phyloP scores from a whole-genome alignment of 345 rosid species.

The Eucalyptus paniculata region DNA sequence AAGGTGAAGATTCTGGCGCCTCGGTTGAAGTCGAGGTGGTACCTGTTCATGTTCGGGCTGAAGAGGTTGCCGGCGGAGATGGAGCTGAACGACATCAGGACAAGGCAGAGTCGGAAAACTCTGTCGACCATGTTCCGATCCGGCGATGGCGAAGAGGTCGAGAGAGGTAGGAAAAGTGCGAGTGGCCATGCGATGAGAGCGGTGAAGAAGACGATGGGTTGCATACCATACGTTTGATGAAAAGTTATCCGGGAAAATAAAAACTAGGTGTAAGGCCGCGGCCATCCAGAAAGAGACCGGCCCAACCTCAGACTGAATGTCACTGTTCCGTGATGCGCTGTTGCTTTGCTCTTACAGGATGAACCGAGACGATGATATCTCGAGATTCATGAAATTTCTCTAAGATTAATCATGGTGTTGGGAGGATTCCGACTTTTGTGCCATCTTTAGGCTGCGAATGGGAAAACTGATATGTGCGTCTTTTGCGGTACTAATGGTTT shows the following conservation, averaged over 20 bases:
- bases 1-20: background rate
- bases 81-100: conserved; percentile 34
- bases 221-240: background rate
- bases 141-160: background rate
- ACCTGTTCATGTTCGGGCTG: conserved; percentile 26
- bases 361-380: background rate
- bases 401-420: background rate
- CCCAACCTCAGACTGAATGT: background rate
- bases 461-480: background rate
- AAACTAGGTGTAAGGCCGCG: background rate
- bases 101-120: conserved; percentile 30
- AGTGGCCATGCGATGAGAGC: background rate
- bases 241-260: background rate
- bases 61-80: conserved; percentile 32
- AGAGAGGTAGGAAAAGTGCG: background rate
- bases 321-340: background rate
- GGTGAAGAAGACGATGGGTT: background rate
- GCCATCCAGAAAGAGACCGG: background rate
- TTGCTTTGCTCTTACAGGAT: background rate
- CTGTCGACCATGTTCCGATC: background rate
- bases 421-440: background rate
- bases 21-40: conserved; percentile 28
- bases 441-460: background rate
- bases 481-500: background rate
- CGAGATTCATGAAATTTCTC: background rate